Percentiles rank a stretch among this genome's conserved stretches.
Evolutionary conservation across 2,329 filamentous ascomycete species (phyloP).

Genomic region (Huntiella bhutanensis): DNA sequence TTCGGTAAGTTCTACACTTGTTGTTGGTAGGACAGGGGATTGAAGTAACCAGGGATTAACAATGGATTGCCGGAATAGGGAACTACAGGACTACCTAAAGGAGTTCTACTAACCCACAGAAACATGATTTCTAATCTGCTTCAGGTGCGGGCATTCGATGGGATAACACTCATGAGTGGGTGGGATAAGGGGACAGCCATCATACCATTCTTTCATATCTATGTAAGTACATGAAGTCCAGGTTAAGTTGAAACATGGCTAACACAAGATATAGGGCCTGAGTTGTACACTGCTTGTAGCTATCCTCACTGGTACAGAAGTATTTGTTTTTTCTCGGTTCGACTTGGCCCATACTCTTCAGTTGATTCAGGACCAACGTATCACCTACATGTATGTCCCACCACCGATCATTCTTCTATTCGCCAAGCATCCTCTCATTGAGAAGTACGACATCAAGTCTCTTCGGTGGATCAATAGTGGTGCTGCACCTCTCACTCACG

Average conservation of each 20-base stretch:
- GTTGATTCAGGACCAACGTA: constrained; percentile 52
- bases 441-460: constrained; percentile 61
- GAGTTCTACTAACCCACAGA: constrained; percentile 66
- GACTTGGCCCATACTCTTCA: constrained; percentile 62
- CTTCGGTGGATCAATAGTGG: constrained; percentile 74
- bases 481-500: constrained; percentile 64
- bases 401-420: constrained; percentile 69
- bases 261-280: constrained; percentile 16
- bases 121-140: constrained; percentile 64
- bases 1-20: constrained; percentile 23
- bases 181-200: constrained; percentile 61
- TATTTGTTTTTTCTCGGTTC: constrained; percentile 57
- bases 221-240: constrained; percentile 32
- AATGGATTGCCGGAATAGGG: constrained; percentile 25
- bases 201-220: constrained; percentile 82
- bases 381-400: constrained; percentile 67
- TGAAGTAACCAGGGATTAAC: too few species aligned
- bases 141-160: constrained; percentile 36
- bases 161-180: constrained; percentile 34
- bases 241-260: not conserved
- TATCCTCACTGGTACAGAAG: constrained; percentile 42
- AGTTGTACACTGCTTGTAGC: constrained; percentile 17
- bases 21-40: too few species aligned
- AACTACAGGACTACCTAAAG: constrained; percentile 81
- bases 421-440: constrained; percentile 58